Evolutionary conservation across 768 basidiomycete species (phyloP).

Genomic region (Tricholoma sp.): DNA sequence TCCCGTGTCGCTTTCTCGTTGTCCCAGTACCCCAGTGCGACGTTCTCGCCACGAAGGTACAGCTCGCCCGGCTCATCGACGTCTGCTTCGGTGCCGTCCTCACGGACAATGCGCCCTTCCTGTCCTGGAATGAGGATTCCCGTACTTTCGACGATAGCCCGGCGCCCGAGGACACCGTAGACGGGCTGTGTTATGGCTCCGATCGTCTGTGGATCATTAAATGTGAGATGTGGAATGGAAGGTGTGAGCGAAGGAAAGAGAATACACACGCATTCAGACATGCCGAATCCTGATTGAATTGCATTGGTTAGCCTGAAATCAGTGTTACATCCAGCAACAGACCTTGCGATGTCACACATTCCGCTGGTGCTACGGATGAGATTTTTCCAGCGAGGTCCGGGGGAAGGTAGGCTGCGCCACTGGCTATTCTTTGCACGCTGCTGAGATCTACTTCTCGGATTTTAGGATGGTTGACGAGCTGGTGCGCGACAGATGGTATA

Average conservation of each 20-base stretch:
- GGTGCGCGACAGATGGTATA: conserved; percentile 63
- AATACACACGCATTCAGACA: conserved; percentile 60
- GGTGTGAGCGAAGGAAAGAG: not conserved
- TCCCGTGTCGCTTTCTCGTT: conserved; percentile 61
- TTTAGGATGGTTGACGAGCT: conserved; percentile 54
- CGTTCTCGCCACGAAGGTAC: conserved; percentile 41
- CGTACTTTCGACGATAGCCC: conserved; percentile 35
- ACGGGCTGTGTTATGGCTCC: conserved; percentile 38
- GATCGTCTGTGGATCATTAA: conserved; percentile 43
- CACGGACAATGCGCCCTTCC: conserved; percentile 56
- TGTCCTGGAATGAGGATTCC: conserved; percentile 62
- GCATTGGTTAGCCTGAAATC: too few relatives aligned
- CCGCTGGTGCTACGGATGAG: conserved; percentile 26
- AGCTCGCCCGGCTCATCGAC: conserved; percentile 48
- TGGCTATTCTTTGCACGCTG: conserved; percentile 35
- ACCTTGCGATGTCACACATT: conserved; percentile 43
- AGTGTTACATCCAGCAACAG: conserved; percentile 6
- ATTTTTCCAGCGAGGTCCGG: conserved; percentile 44
- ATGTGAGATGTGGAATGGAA: not conserved
- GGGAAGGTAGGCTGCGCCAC: conserved; percentile 69
- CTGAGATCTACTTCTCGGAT: conserved; percentile 48
- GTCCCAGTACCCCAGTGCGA: conserved; percentile 69
- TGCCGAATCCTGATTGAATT: conserved; percentile 73
- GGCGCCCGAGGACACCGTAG: conserved; percentile 42
- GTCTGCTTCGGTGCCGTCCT: conserved; percentile 51